phyloP scores from a whole-genome alignment of 2,329 filamentous ascomycete species.

The Lasiodiplodia gonubiensis region DNA sequence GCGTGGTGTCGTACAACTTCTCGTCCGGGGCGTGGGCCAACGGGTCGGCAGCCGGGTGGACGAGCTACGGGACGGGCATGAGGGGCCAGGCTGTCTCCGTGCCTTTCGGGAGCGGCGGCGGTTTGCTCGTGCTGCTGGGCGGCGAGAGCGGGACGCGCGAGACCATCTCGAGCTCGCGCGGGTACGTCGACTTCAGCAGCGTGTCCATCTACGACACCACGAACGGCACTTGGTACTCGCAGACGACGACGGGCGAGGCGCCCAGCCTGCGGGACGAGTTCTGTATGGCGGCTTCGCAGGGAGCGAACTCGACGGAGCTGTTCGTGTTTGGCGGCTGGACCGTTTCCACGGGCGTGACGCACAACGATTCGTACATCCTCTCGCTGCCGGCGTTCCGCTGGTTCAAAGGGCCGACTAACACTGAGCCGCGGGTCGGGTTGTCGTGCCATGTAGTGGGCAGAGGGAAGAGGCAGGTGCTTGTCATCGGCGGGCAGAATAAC shows the following conservation, averaged over 20 bases:
- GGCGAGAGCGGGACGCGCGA: background rate
- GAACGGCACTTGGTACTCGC: slow-evolving; percentile 1
- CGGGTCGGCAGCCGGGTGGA: background rate
- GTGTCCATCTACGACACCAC: slow-evolving; percentile 9
- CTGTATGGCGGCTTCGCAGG: background rate
- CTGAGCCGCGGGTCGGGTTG: background rate
- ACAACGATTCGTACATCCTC: slow-evolving; percentile 8
- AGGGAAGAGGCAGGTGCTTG: background rate
- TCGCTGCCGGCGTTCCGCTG: slow-evolving; percentile 19
- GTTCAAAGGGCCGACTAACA: slow-evolving; percentile 5
- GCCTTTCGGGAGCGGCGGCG: background rate
- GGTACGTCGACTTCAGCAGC: background rate
- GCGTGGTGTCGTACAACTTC: slow-evolving; percentile 22
- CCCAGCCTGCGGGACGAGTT: background rate
- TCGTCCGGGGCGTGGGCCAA: slow-evolving; percentile 2
- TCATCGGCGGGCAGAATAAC: slow-evolving; percentile 1
- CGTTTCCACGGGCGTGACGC: background rate
- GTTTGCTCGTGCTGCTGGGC: slow-evolving; percentile 22
- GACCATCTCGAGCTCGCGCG: background rate
- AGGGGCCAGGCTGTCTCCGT: background rate
- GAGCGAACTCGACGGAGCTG: slow-evolving; percentile 1
- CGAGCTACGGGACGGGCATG: background rate
- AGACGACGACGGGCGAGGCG: slow-evolving; percentile 12
- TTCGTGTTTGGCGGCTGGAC: slow-evolving; percentile 15
- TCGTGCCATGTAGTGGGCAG: background rate